Conservation (phyloP, 495 filamentous ascomycete species). For the Evansstolkia leycettana region DNA sequence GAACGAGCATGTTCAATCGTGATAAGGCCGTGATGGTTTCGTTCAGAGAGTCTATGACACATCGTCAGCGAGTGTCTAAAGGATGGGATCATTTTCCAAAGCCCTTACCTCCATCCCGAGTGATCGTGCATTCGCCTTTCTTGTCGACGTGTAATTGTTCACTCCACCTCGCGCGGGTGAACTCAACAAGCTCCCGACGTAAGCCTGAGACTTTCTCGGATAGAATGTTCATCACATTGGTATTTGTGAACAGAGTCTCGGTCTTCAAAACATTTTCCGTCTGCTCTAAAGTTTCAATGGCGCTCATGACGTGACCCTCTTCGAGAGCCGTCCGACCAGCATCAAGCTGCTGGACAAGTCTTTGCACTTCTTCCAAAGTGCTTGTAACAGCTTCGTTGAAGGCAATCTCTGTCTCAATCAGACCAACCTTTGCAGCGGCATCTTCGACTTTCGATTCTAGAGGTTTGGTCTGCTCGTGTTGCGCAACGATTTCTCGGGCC, state of each 20-base stretch:
- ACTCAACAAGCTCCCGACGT: conserved; percentile 20
- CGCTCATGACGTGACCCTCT: conserved; percentile 33
- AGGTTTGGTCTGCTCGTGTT: conserved; percentile 52
- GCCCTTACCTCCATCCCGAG: conserved; percentile 15
- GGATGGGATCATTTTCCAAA: not conserved
- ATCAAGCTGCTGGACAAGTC: conserved; percentile 27
- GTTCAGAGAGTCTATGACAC: conserved; percentile 14
- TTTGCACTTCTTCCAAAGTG: conserved; percentile 47
- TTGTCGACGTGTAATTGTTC: conserved; percentile 43
- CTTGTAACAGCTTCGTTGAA: conserved; percentile 60
- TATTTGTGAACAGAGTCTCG: conserved; percentile 23
- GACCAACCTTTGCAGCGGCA: conserved; percentile 51
- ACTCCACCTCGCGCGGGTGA: conserved; percentile 28
- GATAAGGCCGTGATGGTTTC: conserved; percentile 23
- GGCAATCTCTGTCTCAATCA: conserved; percentile 61
- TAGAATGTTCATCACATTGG: conserved; percentile 27
- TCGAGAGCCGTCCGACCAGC: conserved; percentile 34
- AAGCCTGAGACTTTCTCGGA: conserved; percentile 17
- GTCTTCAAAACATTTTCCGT: conserved; percentile 29
- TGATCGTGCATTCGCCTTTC: conserved; percentile 34
- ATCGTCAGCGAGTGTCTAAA: conserved; percentile 1
- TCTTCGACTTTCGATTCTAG: conserved; percentile 49
- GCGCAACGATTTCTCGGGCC: conserved; percentile 61
- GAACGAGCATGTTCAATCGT: conserved; percentile 20
- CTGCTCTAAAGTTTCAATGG: conserved; percentile 47